A percentile compares a stretch with the other conserved stretches of the same genome.
phyloP scores from a whole-genome alignment of 331 rosid genomes.

The Rhamnella rubrinervis region DNA sequence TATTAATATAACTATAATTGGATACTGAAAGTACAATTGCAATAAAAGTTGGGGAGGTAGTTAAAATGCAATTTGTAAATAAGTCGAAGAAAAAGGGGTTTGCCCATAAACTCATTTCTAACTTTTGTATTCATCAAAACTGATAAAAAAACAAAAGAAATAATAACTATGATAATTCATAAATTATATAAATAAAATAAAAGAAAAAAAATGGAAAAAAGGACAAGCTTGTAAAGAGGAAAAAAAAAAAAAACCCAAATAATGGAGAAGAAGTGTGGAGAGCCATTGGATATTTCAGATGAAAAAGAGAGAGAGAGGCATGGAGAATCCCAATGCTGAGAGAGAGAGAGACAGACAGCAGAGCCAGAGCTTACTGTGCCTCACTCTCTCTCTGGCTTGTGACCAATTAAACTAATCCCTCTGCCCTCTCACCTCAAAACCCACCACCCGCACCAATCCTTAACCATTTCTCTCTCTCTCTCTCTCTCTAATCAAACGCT shows the following conservation, averaged over 20 bases:
- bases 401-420: conserved; percentile 50
- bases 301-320: conserved; percentile 37
- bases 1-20: too few relatives aligned
- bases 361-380: conserved; percentile 47
- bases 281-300: conserved; percentile 53
- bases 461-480: conserved; percentile 2
- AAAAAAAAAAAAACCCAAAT: conserved; percentile 38
- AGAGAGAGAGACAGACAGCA: conserved; percentile 43
- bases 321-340: conserved; percentile 72
- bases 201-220: conserved; percentile 20
- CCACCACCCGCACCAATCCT: conserved; percentile 11
- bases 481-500: conserved; percentile 9
- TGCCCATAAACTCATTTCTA: conserved; percentile 3
- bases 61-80: too few relatives aligned
- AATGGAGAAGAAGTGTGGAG: conserved; percentile 52
- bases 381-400: conserved; percentile 34
- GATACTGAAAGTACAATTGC: not conserved
- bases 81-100: not conserved
- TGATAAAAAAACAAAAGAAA: not conserved
- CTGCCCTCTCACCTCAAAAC: conserved; percentile 17
- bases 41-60: not conserved
- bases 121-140: not conserved
- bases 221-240: conserved; percentile 28
- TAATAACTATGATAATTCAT: not conserved
- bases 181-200: not conserved